Evolutionary conservation across 2,329 filamentous ascomycete genomes (phyloP).

Genomic region (Arthroderma sp.): DNA sequence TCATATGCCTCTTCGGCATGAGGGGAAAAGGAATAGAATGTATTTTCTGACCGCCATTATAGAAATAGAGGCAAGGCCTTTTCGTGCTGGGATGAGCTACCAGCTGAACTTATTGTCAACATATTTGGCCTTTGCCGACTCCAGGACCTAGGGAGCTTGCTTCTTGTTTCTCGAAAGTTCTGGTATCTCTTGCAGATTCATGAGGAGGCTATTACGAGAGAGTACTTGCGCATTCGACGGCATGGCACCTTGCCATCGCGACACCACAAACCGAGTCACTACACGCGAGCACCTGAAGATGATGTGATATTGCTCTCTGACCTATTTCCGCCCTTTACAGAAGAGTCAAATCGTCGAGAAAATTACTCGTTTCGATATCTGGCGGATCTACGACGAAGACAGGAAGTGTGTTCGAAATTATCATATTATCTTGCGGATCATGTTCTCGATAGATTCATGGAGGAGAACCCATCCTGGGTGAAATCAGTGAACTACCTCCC

Average conservation of each 20-base stretch:
- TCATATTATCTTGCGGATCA: slow-evolving; percentile 33
- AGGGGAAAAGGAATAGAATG: not conserved
- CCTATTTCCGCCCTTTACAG: slow-evolving; percentile 30
- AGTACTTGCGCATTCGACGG: slow-evolving; percentile 31
- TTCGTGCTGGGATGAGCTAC: slow-evolving; percentile 30
- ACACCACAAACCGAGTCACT: slow-evolving; percentile 25
- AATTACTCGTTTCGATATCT: slow-evolving; percentile 34
- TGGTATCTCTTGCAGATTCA: slow-evolving; percentile 26
- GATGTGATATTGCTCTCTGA: slow-evolving; percentile 35
- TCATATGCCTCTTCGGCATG: not conserved
- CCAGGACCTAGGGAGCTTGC: slow-evolving; percentile 26
- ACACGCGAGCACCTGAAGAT: slow-evolving; percentile 33
- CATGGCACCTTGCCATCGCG: slow-evolving; percentile 34
- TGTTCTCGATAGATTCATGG: slow-evolving; percentile 30
- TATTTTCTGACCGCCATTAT: not conserved
- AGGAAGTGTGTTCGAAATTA: slow-evolving; percentile 29
- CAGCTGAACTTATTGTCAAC: slow-evolving; percentile 32
- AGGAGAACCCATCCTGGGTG: slow-evolving; percentile 21
- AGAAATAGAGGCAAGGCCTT: not conserved
- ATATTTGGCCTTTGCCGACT: slow-evolving; percentile 32
- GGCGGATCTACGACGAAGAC: slow-evolving; percentile 26
- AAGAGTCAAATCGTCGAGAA: slow-evolving; percentile 22
- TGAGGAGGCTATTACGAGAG: slow-evolving; percentile 31
- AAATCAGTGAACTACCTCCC: slow-evolving; percentile 25
- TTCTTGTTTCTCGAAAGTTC: slow-evolving; percentile 31